A percentile compares a stretch with the other conserved stretches of the same genome.
Conservation (phyloP, 2,329 filamentous ascomycete genomes). For the Arthrobotrys sinensis region DNA sequence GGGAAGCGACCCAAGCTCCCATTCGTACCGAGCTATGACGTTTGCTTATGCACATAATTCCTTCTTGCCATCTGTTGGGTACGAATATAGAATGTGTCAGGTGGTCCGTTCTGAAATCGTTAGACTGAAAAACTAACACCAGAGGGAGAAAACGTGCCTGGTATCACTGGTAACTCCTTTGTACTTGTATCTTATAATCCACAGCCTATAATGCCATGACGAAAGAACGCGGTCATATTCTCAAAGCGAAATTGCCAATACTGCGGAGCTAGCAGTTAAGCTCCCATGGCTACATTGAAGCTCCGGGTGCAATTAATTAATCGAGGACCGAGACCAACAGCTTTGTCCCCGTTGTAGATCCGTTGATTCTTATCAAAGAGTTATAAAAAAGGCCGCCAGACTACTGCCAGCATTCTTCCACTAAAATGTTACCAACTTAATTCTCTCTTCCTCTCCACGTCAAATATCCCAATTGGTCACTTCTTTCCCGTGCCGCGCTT, state of each 20-base stretch:
- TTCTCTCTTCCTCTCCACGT: conserved; percentile 48
- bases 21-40: conserved; percentile 58
- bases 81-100: conserved; percentile 61
- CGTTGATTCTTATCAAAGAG: conserved; percentile 32
- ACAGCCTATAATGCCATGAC: conserved; percentile 32
- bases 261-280: not conserved
- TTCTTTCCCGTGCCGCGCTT: conserved; percentile 60
- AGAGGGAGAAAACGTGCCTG: conserved; percentile 21
- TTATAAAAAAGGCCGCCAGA: conserved; percentile 27
- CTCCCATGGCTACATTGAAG: not conserved
- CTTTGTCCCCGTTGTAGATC: not conserved
- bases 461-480: conserved; percentile 59
- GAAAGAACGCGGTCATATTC: conserved; percentile 48
- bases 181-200: not conserved
- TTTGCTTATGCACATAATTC: conserved; percentile 61
- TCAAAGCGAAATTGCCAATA: conserved; percentile 13
- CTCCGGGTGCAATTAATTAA: conserved; percentile 25
- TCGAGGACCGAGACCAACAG: not conserved
- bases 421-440: conserved; percentile 40
- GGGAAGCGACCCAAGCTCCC: conserved; percentile 25
- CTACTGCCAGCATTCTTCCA: conserved; percentile 27
- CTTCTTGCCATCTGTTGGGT: conserved; percentile 60
- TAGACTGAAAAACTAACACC: conserved; percentile 32
- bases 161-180: not conserved
- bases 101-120: conserved; percentile 61